These are phyloP conservation scores for Aspergillus caelatus DNA, from an alignment of 2,329 filamentous ascomycete genomes.

Conservation along the genomic window DNA sequence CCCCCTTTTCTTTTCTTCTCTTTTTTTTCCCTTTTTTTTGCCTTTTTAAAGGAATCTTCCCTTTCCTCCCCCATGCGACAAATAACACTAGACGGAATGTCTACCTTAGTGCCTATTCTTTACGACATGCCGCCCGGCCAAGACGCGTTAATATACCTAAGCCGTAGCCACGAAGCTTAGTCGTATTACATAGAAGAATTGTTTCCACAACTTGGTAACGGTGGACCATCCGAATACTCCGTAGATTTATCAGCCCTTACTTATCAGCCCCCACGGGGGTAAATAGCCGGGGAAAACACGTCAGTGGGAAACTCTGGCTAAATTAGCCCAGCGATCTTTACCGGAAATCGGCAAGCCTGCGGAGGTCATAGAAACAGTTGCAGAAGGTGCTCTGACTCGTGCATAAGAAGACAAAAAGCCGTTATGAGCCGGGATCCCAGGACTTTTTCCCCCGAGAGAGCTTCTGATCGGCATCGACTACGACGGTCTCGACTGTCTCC, in stretches of 20 bases:
- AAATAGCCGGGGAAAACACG: slow-evolving; percentile 1
- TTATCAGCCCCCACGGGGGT: slow-evolving; percentile 8
- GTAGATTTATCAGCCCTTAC: not conserved
- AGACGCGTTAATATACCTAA: not conserved
- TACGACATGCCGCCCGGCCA: not conserved
- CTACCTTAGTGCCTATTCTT: not conserved
- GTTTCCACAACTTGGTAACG: not conserved
- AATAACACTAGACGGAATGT: no score
- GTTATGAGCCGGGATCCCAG: not conserved
- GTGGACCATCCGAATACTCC: no score
- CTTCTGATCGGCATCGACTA: not conserved
- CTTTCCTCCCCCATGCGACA: no score
- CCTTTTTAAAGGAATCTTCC: no score
- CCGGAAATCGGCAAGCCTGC: not conserved
- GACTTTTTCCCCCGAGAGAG: not conserved
- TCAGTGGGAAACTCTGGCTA: slow-evolving; percentile 12
- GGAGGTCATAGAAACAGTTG: not conserved
- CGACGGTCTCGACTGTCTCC: not conserved
- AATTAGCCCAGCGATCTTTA: slow-evolving; percentile 7
- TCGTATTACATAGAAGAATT: not conserved
- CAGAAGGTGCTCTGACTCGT: not conserved
- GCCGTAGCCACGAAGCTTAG: slow-evolving; percentile 1
- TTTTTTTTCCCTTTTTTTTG: no score
- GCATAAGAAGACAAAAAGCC: not conserved
- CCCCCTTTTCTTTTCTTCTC: no score